Evolutionary conservation across 2,329 filamentous ascomycete genomes (phyloP).

Genomic region (Colletotrichum sp.): DNA sequence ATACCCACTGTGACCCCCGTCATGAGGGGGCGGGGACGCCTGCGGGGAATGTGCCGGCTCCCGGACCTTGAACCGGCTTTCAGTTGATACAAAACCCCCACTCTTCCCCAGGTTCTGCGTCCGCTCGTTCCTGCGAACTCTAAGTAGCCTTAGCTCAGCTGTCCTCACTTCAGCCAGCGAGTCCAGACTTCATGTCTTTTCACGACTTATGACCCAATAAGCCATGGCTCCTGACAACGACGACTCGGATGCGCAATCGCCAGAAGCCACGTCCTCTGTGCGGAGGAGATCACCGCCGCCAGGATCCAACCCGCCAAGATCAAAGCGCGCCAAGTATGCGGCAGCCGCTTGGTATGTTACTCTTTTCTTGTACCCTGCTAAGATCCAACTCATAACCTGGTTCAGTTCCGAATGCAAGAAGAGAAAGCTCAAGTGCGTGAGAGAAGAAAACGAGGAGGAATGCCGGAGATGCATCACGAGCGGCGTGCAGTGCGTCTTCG

Average conservation of each 20-base stretch:
- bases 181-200: not conserved
- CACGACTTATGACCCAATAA: not conserved
- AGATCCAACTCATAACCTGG: not conserved
- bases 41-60: not conserved
- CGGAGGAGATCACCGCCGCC: not conserved
- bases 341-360: conserved; percentile 5
- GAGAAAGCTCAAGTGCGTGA: conserved; percentile 44
- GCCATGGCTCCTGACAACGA: not conserved
- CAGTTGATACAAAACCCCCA: conserved; percentile 6
- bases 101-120: not conserved
- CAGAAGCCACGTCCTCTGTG: not conserved
- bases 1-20: not conserved
- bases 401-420: conserved; percentile 36
- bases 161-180: not conserved
- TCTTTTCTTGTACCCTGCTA: not conserved
- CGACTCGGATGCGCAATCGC: not conserved
- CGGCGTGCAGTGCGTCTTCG: conserved; percentile 26
- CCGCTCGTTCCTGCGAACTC: not conserved
- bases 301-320: not conserved
- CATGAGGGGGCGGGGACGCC: not conserved
- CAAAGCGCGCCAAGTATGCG: conserved; percentile 13
- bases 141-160: not conserved
- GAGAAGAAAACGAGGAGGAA: conserved; percentile 23
- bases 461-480: conserved; percentile 35
- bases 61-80: not conserved